Conservation (phyloP, 164 flowering plant species). For the Piper betle region DNA sequence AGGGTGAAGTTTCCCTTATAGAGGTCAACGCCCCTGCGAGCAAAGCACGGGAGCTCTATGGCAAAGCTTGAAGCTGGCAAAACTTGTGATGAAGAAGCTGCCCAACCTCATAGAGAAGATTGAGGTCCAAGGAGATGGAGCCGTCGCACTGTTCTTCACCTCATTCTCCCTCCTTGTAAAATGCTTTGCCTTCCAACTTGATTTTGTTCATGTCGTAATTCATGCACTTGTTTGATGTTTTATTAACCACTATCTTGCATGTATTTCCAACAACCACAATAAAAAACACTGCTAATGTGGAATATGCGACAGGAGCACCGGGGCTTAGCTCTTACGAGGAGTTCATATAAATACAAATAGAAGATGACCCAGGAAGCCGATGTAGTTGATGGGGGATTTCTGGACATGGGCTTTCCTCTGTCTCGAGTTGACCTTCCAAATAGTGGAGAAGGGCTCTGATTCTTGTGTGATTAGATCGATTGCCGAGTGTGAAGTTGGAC, state of each 20-base stretch:
- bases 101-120: background rate
- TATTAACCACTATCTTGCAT: too few species aligned
- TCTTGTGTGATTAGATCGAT: background rate
- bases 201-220: background rate
- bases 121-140: background rate
- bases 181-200: background rate
- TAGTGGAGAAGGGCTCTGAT: background rate
- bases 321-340: background rate
- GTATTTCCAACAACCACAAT: too few species aligned
- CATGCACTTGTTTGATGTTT: background rate
- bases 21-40: background rate
- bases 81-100: background rate
- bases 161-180: background rate
- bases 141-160: background rate
- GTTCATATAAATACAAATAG: background rate
- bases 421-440: background rate
- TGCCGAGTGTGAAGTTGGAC: background rate
- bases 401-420: background rate
- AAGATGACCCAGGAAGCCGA: background rate
- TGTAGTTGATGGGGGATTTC: background rate
- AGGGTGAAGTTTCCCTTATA: background rate
- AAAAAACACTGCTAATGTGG: background rate
- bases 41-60: constrained; percentile 1
- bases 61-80: background rate
- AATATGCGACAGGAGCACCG: background rate